Base-by-base conservation (phyloP, 2,329 filamentous ascomycete species). In the Plectosphaerella sp. region DNA sequence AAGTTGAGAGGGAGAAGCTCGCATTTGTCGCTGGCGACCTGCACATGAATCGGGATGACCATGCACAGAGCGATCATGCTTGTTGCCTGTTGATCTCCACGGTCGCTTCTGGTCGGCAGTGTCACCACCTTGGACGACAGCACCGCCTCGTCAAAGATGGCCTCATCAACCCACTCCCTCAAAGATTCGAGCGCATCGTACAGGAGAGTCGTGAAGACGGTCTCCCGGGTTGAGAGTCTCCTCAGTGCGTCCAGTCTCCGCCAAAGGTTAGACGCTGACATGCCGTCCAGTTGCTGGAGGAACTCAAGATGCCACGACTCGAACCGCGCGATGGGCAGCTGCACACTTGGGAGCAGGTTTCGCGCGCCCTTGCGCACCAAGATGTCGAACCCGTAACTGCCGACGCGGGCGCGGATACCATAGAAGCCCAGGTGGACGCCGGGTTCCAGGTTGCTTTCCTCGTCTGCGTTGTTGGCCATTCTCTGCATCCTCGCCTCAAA, bases 1-100 rank as follows among this genome's bases (percentile, higher is more conserved):
- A 89, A 83, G 45, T 70, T 78, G 28, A 88, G 69, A 0, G 86
- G 84, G 1, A 79, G 73, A 57, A 87, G 86, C 51, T 77, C 73
- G 60, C 81, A 79, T 25, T 75, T 74, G 2, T 77, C 69, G 20
- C 77, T 76, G 3, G 71, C 69, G 9, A 80, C 65, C 35, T 73
- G 75, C 15, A 75, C 73, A 57, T 87, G 81, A 25, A 88, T 81
- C 1, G 81, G 81, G 16, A 85, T 78, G 42, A 88, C 77, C 15
- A 84, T 69, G 45, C 78, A 78, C 63, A 88, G 81, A n/a, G 78
- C 66, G 33, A 84, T 72, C 58, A 84, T 65, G 3, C 64, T 63
- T 47, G 65, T 68, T 22, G 62, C 60, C 2, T 51, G 43, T 2
- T 53, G 55, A 9, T 37, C 48, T n/a, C 9, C 46, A 15, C 5